A percentile compares a stretch with the other conserved stretches of the same genome.
These are phyloP conservation scores for Piper betle DNA, from an alignment of 164 flowering plant genomes.

Conservation along the genomic window DNA sequence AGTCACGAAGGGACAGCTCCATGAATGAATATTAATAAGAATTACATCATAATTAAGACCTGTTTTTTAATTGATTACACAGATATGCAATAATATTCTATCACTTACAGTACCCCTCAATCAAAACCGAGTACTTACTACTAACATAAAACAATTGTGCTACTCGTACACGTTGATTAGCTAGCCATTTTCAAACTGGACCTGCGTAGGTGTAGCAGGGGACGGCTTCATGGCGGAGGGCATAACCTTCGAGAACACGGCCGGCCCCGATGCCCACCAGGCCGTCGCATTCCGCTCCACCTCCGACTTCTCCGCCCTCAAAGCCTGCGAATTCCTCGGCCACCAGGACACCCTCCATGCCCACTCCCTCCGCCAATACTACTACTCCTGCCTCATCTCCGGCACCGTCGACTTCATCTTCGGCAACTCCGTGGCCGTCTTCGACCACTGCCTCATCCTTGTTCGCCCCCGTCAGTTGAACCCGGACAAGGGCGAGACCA, in stretches of 20 bases:
- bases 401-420: not conserved
- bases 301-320: slow-evolving; percentile 6
- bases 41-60: no score
- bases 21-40: no score
- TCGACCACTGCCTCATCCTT: slow-evolving; percentile 8
- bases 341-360: slow-evolving; percentile 11
- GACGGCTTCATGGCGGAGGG: slow-evolving; percentile 17
- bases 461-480: slow-evolving; percentile 7
- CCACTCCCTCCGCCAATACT: no score
- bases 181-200: no score
- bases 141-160: not conserved
- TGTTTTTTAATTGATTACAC: no score
- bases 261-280: slow-evolving; percentile 12
- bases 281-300: slow-evolving; percentile 14
- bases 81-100: no score
- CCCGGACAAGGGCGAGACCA: no score
- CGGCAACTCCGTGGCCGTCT: slow-evolving; percentile 12
- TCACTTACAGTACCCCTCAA: no score
- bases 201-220: slow-evolving; percentile 5
- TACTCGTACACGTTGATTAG: not conserved
- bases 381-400: no score
- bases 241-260: slow-evolving; percentile 11
- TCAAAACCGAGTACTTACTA: no score
- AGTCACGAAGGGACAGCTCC: no score
- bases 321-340: slow-evolving; percentile 13